Evolutionary conservation across 2,329 filamentous ascomycete genomes (phyloP).

Genomic region (Amauroascus verrucosus): DNA sequence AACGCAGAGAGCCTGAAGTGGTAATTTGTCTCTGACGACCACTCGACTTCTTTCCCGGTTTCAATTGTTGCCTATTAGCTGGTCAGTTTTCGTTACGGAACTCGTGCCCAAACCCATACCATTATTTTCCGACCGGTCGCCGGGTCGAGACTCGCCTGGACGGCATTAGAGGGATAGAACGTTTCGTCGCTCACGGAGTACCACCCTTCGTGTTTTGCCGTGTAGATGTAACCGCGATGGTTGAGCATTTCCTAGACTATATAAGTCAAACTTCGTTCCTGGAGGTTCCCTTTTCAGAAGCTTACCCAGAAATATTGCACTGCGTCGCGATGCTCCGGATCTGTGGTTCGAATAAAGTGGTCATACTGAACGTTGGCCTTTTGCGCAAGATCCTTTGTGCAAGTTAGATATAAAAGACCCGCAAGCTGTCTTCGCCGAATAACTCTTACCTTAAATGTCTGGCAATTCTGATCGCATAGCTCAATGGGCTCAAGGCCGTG

Average conservation of each 20-base stretch:
- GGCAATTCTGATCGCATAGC: conserved; percentile 80
- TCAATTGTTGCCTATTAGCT: conserved; percentile 54
- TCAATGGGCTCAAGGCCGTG: conserved; percentile 62
- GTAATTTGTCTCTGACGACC: conserved; percentile 87
- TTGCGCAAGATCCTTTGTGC: conserved; percentile 50
- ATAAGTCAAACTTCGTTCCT: background rate
- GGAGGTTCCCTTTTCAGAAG: background rate
- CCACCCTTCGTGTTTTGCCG: conserved; percentile 82
- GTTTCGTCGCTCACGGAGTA: conserved; percentile 95
- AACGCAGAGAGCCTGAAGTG: conserved; percentile 85
- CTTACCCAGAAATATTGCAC: conserved; percentile 79
- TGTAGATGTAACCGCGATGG: conserved; percentile 68
- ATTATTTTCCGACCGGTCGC: conserved; percentile 73
- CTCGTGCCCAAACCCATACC: conserved; percentile 35
- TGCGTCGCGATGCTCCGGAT: conserved; percentile 66
- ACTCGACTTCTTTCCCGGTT: conserved; percentile 87
- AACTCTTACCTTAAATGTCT: conserved; percentile 56
- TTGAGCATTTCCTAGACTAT: conserved; percentile 52
- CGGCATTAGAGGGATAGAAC: conserved; percentile 71
- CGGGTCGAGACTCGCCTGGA: conserved; percentile 65
- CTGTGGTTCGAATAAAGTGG: conserved; percentile 87
- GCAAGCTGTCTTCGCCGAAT: background rate
- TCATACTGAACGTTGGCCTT: conserved; percentile 64
- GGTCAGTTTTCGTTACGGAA: background rate
- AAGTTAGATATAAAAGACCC: background rate